phyloP scores from a whole-genome alignment of 2,329 filamentous ascomycete genomes.

The Epichloe hybrida region DNA sequence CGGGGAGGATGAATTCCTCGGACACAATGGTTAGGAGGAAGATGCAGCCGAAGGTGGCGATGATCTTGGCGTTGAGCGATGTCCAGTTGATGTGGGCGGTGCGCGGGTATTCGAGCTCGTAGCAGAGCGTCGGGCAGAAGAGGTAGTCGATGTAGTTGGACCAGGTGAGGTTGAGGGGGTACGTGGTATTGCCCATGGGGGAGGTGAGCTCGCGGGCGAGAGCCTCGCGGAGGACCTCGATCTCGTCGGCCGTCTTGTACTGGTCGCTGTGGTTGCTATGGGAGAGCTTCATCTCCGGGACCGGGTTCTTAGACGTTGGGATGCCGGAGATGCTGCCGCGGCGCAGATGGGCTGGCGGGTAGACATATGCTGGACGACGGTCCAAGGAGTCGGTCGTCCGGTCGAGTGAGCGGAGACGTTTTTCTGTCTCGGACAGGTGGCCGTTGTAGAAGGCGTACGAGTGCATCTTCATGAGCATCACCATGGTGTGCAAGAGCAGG shows the following conservation, averaged over 20 bases:
- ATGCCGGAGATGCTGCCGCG: slow-evolving; percentile 27
- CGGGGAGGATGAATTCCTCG: slow-evolving; percentile 90
- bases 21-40: slow-evolving; percentile 84
- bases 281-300: slow-evolving; percentile 4
- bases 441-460: slow-evolving; percentile 98
- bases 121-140: slow-evolving; percentile 89
- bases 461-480: slow-evolving; percentile 97
- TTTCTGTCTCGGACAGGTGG: slow-evolving; percentile 77
- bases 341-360: slow-evolving; percentile 47
- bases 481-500: slow-evolving; percentile 78
- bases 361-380: slow-evolving; percentile 59
- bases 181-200: slow-evolving; percentile 83
- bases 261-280: slow-evolving; percentile 12
- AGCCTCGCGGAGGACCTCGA: slow-evolving; percentile 66
- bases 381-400: slow-evolving; percentile 47
- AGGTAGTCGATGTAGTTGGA: slow-evolving; percentile 77
- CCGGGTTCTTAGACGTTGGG: slow-evolving; percentile 9
- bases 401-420: slow-evolving; percentile 68
- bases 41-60: slow-evolving; percentile 91
- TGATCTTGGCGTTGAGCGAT: slow-evolving; percentile 69
- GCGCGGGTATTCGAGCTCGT: slow-evolving; percentile 91
- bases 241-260: slow-evolving; percentile 26
- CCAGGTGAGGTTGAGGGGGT: slow-evolving; percentile 76
- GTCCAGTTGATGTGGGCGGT: slow-evolving; percentile 62
- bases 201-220: slow-evolving; percentile 85